Base-by-base conservation (phyloP, 768 basidiomycete species). In the Mycena belliarum region DNA sequence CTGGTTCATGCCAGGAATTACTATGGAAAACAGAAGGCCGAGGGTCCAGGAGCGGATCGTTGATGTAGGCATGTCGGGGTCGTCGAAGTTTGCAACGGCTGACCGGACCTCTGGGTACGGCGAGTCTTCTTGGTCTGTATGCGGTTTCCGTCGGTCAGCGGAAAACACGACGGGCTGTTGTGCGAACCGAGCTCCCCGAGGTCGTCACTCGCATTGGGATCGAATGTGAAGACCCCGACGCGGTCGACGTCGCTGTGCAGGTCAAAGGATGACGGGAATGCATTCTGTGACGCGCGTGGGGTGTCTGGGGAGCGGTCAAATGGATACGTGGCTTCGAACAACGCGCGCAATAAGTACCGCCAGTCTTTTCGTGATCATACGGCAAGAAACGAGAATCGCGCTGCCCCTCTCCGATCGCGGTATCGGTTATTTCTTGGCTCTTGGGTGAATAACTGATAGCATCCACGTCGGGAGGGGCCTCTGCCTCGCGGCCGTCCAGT, bases 41-140 rank as follows among this genome's bases (percentile, higher is more conserved):
- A 87, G 72, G 0, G 80, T 71, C 84, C 85, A 87, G 6, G 82
- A 78, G 46, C 85, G 82, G 23, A 92, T 37, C 33, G 82, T 81
- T 29, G 78, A 79, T 6, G 75, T 79, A 1, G 87, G 87, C 74
- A 89, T 88, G 33, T 71, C 70, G 5, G 80, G 80, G 67, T 90
- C 88, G 65, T 91, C 88, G 29, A 81, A 84, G 69, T 88, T 89
- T 20, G 86, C 82, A 10, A 90, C 88, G 8, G 89, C 88, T 9
- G 87, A 84, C 43, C 89, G 83, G 14, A 91, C 89, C 69, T 93
- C 91, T 7, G 88, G 89, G 67, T 93, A 93, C 5, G 91, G 91
- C 3, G 89, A 91, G 68, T 93, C 91, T 62, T 92, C 88, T 65
- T 71, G 76, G 21, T 24, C 43, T 56, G n/a, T 3, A 26, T 29